A percentile compares a stretch with the other conserved stretches of the same genome.
phyloP scores from a whole-genome alignment of 1,139 yeast genomes.

The Scheffersomyces insectosa region DNA sequence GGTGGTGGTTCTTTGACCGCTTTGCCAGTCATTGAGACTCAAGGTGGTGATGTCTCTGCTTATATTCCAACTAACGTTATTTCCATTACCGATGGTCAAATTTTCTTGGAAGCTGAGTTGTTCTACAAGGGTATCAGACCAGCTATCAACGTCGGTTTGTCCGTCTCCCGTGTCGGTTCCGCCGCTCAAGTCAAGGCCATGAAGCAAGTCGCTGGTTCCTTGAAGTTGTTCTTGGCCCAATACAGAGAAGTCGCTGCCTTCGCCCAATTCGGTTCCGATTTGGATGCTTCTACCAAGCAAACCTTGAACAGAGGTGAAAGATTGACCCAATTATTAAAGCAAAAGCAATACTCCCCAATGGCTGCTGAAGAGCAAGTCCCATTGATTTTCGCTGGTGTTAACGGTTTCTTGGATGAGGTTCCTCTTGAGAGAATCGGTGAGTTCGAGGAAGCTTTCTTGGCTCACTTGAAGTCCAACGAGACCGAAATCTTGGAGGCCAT shows the following conservation, averaged over 20 bases:
- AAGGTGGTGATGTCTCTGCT: constrained; percentile 99
- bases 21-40: constrained; percentile 95
- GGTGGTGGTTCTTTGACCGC: constrained; percentile 97
- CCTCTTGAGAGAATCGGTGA: constrained; percentile 86
- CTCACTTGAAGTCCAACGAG: constrained; percentile 90
- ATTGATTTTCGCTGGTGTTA: constrained; percentile 98
- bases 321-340: constrained; percentile 97
- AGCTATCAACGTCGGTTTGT: constrained; percentile 99
- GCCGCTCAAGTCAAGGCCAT: constrained; percentile 99
- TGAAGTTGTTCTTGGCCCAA: constrained; percentile 99
- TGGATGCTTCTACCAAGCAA: constrained; percentile 99
- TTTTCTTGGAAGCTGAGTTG: constrained; percentile 98
- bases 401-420: constrained; percentile 93
- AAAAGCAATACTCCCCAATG: constrained; percentile 94
- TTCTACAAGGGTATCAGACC: constrained; percentile 99
- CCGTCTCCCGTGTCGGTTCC: constrained; percentile 99
- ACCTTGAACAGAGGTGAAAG: constrained; percentile 99
- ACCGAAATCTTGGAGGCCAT: constrained; percentile 79
- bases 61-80: constrained; percentile 96
- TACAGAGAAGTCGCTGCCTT: constrained; percentile 99
- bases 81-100: constrained; percentile 97
- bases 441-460: constrained; percentile 90
- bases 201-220: constrained; percentile 99
- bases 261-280: constrained; percentile 99
- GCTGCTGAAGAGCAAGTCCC: constrained; percentile 99